Evolutionary conservation across 345 rosid genomes (phyloP), one percentile per base, ranked within the genome.

Genomic region (Salix purpurea): DNA sequence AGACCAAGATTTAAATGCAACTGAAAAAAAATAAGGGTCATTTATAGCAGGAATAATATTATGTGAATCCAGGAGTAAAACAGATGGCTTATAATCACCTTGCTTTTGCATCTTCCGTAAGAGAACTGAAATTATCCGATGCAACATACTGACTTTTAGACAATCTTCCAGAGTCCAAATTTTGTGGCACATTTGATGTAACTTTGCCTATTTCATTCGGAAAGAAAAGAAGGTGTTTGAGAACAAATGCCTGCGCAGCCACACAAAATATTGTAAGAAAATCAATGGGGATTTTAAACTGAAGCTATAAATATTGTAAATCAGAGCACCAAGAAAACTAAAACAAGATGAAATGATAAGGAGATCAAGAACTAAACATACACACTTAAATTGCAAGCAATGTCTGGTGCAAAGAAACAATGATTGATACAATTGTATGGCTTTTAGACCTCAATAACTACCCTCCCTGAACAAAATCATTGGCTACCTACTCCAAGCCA

Each of bases 151-250:
- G 90, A 34, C 67, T 73, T 82, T 39, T 84, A 46, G 85, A 76
- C 18, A 74, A 77, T 82, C 85, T 84, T 79, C 85, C 81, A 71
- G 89, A 62, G 85, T 74, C 80, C 67, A 83, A 79, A 84, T 79
- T 82, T 74, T 84, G 89, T 12, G 78, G 65, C 74, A 72, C 44
- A 46, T 80, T 84, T 16, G 83, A 72, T 37, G 78, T 82, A 82
- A 65, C 79, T 84, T 85, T 84, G 77, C 78, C 86, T 69, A 87
- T 50, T 78, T 90, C 97, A 82, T 87, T 88, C 32, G 89, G 92
- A 86, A 85, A 90, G 91, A 92, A 96, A 84, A 92, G 87, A 79
- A 96, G 91, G 86, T 92, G 78, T 83, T 96, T 96, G 80, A 96
- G 95, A 85, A 94, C 95, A 86, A 87, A 96, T 74, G 98, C 99